phyloP scores from a whole-genome alignment of 2,329 filamentous ascomycete genomes.

The Fusarium cyanostomum region DNA sequence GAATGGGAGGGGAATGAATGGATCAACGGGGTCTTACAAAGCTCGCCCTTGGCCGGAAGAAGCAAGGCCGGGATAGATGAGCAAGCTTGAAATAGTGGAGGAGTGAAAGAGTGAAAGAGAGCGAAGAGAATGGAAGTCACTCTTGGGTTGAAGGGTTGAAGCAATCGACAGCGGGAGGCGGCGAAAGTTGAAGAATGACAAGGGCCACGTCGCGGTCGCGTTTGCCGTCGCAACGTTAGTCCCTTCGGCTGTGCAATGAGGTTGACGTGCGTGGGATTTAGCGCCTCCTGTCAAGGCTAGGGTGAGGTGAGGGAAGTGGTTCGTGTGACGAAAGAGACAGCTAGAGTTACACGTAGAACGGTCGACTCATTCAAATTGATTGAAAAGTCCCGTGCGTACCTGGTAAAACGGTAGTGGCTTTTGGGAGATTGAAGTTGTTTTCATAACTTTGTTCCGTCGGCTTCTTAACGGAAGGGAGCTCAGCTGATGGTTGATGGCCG shows the following conservation, averaged over 20 bases:
- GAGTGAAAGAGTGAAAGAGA: conserved; percentile 14
- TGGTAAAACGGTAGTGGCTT: background rate
- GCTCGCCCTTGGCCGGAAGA: conserved; percentile 15
- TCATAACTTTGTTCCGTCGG: background rate
- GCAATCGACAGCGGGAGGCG: conserved; percentile 28
- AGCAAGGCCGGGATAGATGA: conserved; percentile 8
- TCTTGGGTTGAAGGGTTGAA: conserved; percentile 21
- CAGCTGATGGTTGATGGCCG: conserved; percentile 22
- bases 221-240: conserved; percentile 9
- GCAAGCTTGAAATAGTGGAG: background rate
- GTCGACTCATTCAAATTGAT: conserved; percentile 12
- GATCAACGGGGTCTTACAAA: conserved; percentile 19
- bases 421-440: conserved; percentile 15
- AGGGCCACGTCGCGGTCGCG: conserved; percentile 42
- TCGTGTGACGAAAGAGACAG: conserved; percentile 6
- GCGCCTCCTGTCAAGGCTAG: conserved; percentile 20
- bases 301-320: conserved; percentile 12
- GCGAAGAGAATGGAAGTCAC: conserved; percentile 24
- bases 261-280: conserved; percentile 21
- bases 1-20: conserved; percentile 10
- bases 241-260: conserved; percentile 21
- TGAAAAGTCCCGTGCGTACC: conserved; percentile 17
- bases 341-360: conserved; percentile 17
- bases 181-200: conserved; percentile 29
- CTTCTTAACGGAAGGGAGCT: background rate